A percentile compares a stretch with the other conserved stretches of the same genome.
phyloP scores from a whole-genome alignment of 192 early-diverging fungal species.

The Rhizoclosmatium sp. region DNA sequence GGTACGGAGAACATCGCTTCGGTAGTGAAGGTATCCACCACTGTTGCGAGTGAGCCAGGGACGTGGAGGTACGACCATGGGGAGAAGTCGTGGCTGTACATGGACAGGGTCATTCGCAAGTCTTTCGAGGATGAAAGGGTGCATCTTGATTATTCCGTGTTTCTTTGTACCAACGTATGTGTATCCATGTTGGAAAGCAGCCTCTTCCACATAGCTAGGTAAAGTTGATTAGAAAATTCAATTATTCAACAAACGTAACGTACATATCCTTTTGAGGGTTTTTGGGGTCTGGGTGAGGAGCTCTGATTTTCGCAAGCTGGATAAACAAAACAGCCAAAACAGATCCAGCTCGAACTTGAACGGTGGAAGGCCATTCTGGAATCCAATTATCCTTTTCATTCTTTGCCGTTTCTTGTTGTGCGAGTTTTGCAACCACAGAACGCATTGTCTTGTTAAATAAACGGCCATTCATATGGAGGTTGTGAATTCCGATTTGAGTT shows the following conservation, averaged over 20 bases:
- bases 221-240: background rate
- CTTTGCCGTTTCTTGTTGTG: conserved; percentile 54
- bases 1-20: conserved; percentile 79
- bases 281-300: conserved; percentile 65
- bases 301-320: conserved; percentile 68
- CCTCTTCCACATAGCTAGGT: conserved; percentile 56
- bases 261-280: conserved; percentile 53
- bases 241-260: conserved; percentile 15
- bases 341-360: conserved; percentile 61
- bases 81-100: conserved; percentile 80
- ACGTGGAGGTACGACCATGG: conserved; percentile 91
- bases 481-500: conserved; percentile 59
- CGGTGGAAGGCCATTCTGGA: conserved; percentile 70
- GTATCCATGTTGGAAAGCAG: conserved; percentile 81
- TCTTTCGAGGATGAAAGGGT: conserved; percentile 72
- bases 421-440: conserved; percentile 67
- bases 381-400: conserved; percentile 61
- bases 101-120: conserved; percentile 66
- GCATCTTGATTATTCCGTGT: conserved; percentile 76
- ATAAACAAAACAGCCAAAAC: conserved; percentile 57
- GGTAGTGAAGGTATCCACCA: conserved; percentile 85
- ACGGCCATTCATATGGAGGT: conserved; percentile 77
- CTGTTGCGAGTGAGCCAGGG: conserved; percentile 88
- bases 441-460: conserved; percentile 85
- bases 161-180: conserved; percentile 59